A percentile compares a stretch with the other conserved stretches of the same genome.
These are phyloP conservation scores for Fusarium sp. DNA, from an alignment of 2,329 filamentous ascomycete species.

Conservation along the genomic window DNA sequence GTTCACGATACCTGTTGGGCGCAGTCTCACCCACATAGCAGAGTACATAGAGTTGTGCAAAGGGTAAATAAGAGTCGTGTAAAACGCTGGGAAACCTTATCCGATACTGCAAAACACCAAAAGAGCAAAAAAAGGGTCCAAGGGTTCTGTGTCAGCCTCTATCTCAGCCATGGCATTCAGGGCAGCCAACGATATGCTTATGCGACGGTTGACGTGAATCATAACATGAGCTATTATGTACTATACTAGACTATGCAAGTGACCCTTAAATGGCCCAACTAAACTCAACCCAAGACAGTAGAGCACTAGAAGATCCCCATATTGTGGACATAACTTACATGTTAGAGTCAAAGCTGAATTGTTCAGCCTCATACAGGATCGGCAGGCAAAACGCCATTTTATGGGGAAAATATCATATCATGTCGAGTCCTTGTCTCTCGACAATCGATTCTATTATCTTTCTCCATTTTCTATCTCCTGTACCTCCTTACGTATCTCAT, in stretches of 20 bases:
- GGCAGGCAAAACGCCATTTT: background rate
- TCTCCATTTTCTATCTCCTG: background rate
- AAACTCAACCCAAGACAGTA: background rate
- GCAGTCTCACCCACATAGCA: slow-evolving; percentile 14
- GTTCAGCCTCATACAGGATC: slow-evolving; percentile 4
- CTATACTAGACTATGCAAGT: background rate
- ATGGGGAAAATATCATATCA: background rate
- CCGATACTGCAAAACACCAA: slow-evolving; percentile 13
- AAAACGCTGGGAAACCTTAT: slow-evolving; percentile 3
- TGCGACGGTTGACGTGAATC: background rate
- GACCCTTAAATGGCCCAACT: slow-evolving; percentile 21
- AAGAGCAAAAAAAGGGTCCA: slow-evolving; percentile 19
- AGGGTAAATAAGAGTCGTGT: background rate
- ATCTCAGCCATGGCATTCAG: slow-evolving; percentile 21
- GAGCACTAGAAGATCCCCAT: background rate
- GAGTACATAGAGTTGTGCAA: background rate
- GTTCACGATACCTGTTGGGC: background rate
- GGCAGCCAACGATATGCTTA: background rate
- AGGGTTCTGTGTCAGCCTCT: slow-evolving; percentile 23
- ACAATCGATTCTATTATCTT: background rate
- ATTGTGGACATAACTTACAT: background rate
- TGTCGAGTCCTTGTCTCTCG: background rate
- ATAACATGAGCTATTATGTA: background rate
- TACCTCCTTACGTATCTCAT: background rate
- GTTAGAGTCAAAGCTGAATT: background rate